Base-by-base conservation (phyloP, 768 basidiomycete species). In the Filobasidium wieringae region DNA sequence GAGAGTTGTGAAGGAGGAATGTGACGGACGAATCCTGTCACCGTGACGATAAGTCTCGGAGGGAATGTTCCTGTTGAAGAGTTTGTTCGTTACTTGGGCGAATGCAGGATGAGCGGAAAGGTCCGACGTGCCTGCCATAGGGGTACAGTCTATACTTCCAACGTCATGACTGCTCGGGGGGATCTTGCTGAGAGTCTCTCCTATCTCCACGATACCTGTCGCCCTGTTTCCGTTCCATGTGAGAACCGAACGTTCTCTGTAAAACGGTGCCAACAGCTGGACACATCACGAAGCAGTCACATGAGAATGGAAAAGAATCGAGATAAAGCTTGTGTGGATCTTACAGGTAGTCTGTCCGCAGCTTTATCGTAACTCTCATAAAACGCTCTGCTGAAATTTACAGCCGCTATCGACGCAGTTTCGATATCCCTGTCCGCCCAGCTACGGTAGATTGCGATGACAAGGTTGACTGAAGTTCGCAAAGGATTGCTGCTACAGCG, bases 401-500 rank as follows among this genome's bases (percentile, higher is more conserved):
- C 30, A 7, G 59, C 59, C 8, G 52, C 59, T 15, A 55, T 27
- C 6, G 59, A 60, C 8, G 43, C 45, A 30, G 49, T 36, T 32
- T 60, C 59, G 37, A 60, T 36, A n/a, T 60, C 59, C 14, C 56
- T 26, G 7, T 60, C 59, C 34, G 47, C 50, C 59, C 59, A 60
- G 33, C 59, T 60, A 36, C 26, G 5, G 19, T 14, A 15, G 31
- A n/a, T n/a, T 19, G 24, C 15, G 43, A 47, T 47, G 43, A 17
- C 12, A 26, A 4, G 17, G 43, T 12, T 47, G 7, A 14, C 14
- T 24, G 43, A 6, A 14, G 43, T 22, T 14, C 29, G 29, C 24
- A 19, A 22, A 22, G 29, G 17, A 24, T 22, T 47, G 7, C 29
- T 47, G 43, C 24, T 19, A 47, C 22, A 47, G 43, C 5, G 7